These are phyloP conservation scores for Aspergillus haitiensis DNA, from an alignment of 495 filamentous ascomycete genomes.

Conservation along the genomic window DNA sequence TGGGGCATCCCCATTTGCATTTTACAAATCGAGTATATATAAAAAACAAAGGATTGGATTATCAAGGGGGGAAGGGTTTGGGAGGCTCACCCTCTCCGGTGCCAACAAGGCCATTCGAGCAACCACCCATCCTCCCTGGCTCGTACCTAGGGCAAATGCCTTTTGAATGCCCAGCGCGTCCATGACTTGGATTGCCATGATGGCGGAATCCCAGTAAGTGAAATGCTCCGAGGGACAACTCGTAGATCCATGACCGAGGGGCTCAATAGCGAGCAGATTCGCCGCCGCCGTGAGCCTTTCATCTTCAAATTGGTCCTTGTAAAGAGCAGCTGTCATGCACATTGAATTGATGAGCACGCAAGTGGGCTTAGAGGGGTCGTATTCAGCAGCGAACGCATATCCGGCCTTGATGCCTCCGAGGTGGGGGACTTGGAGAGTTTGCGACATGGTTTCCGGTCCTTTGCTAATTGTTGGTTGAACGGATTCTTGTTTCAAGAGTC, in stretches of 20 bases:
- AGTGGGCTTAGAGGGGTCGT: slow-evolving; percentile 58
- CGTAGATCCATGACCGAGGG: slow-evolving; percentile 55
- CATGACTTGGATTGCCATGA: slow-evolving; percentile 51
- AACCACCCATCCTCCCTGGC: slow-evolving; percentile 66
- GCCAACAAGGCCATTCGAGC: slow-evolving; percentile 61
- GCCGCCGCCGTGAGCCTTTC: slow-evolving; percentile 41
- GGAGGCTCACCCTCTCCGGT: slow-evolving; percentile 49
- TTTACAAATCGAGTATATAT: too few relatives aligned
- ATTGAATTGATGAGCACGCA: slow-evolving; percentile 60
- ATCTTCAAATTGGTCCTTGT: slow-evolving; percentile 50
- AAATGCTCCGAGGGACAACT: slow-evolving; percentile 44
- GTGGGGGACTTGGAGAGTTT: slow-evolving; percentile 53
- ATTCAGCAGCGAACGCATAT: slow-evolving; percentile 47
- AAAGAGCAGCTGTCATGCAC: slow-evolving; percentile 54
- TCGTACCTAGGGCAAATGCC: slow-evolving; percentile 62
- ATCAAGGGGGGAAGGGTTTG: too few relatives aligned
- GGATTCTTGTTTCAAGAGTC: too few relatives aligned
- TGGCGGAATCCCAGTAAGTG: slow-evolving; percentile 57
- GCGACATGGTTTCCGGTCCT: slow-evolving; percentile 13
- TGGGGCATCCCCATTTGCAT: too few relatives aligned
- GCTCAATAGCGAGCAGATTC: slow-evolving; percentile 58
- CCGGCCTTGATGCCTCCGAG: slow-evolving; percentile 56
- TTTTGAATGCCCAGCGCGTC: slow-evolving; percentile 56
- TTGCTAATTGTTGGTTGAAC: neutral
- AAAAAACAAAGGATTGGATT: too few relatives aligned